Base-by-base conservation (phyloP, 1,284 basidiomycete genomes). In the Naganishia albida region DNA sequence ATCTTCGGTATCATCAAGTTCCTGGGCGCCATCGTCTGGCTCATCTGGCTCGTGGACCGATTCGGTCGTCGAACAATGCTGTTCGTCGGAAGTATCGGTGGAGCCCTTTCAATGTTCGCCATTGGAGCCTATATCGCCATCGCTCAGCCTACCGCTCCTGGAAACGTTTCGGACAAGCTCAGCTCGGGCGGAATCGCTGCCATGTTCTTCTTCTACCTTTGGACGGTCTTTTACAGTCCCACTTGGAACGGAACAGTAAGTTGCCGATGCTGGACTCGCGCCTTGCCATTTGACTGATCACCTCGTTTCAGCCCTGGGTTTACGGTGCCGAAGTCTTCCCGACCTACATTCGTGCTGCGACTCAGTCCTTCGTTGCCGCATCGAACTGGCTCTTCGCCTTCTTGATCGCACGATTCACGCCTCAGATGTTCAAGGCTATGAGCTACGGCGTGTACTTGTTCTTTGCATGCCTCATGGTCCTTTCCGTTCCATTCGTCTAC, bases 1-100 rank as follows among this genome's bases (percentile, higher is more conserved):
- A 77, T 83, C 30, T 82, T 81, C 69, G 80, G 80, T 20, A 71
- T 82, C 42, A 80, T 80, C 75, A 76, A 78, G 72, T 78, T 78
- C 34, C 53, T 78, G 30, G 72, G 73, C 38, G 72, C 70, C 34
- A 50, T 78, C 39, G 53, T 76, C 52, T 80, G 75, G 71, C 73
- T 74, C 62, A 71, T 76, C 65, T 67, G 75, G 68, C 62, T 80
- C 28, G 75, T 79, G 30, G 78, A 80, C 64, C 69, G 69, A 8
- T 70, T 80, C 51, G 82, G 82, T 13, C 78, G 83, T 16, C 78
- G 82, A 6, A 71, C 71, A 1, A 71, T 82, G 26, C 73, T 84
- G 48, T 77, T 83, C 51, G 70, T 77, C 39, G 83, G 83, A 13
- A 78, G 80, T 7, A 64, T 79, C 34, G 81, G 80, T 18, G 81